Conservation (phyloP, 1,284 basidiomycete species). For the Pseudozyma hubeiensis region DNA sequence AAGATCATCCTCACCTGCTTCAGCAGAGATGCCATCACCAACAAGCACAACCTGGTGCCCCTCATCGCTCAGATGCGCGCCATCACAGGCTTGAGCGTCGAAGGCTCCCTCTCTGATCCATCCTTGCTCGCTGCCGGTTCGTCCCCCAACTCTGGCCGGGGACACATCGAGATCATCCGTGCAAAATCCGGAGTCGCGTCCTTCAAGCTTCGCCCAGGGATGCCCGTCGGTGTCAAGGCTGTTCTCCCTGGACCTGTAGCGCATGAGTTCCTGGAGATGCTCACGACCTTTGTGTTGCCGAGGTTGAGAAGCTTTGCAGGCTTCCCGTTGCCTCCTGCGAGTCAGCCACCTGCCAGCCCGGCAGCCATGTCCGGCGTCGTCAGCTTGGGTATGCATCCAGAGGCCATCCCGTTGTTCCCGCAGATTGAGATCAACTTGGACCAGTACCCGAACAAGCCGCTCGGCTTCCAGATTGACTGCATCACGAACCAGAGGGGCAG, state of each 20-base stretch:
- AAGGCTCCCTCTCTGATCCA: slow-evolving; percentile 55
- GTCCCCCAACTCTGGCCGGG: slow-evolving; percentile 17
- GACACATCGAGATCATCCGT: slow-evolving; percentile 78
- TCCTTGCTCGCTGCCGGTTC: slow-evolving; percentile 3
- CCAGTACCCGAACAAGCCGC: slow-evolving; percentile 61
- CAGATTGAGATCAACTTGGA: slow-evolving; percentile 68
- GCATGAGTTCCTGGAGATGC: slow-evolving; percentile 89
- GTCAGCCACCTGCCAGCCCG: slow-evolving; percentile 68
- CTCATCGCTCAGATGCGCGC: slow-evolving; percentile 88
- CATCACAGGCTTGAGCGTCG: slow-evolving; percentile 82
- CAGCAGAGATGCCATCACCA: slow-evolving; percentile 74
- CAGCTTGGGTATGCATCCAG: slow-evolving; percentile 83
- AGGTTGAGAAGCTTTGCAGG: slow-evolving; percentile 90
- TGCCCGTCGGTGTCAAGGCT: slow-evolving; percentile 89
- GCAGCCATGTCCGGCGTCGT: slow-evolving; percentile 87
- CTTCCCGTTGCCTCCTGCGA: slow-evolving; percentile 76
- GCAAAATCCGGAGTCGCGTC: slow-evolving; percentile 84
- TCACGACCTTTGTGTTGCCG: slow-evolving; percentile 94
- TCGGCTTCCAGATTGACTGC: slow-evolving; percentile 68
- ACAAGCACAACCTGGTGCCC: slow-evolving; percentile 81
- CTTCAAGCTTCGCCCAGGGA: slow-evolving; percentile 83
- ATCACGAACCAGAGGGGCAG: slow-evolving; percentile 66
- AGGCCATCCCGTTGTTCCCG: slow-evolving; percentile 91
- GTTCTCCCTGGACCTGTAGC: slow-evolving; percentile 88
- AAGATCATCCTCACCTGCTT: slow-evolving; percentile 74